Base-by-base conservation (phyloP, 805 yeast species). In the Candida germanica region DNA sequence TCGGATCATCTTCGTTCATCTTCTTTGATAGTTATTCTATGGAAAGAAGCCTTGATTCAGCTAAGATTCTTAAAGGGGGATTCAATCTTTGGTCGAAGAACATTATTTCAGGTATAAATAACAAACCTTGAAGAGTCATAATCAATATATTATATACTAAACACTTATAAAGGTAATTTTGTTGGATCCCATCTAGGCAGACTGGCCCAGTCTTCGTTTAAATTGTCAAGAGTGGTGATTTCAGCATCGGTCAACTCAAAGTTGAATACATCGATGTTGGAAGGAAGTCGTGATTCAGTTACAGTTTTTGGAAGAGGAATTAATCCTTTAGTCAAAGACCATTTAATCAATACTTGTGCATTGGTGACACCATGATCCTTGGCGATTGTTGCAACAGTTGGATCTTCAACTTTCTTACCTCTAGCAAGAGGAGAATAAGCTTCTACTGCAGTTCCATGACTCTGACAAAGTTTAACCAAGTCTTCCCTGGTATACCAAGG, bases 401-500 rank as follows among this genome's bases (percentile, higher is more conserved):
- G 71, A 55, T 83, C 77, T 36, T 77, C 73, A 44, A 84, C 78
- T 49, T 86, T 66, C 14, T 75, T 62, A 42, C 64, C 56, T 41
- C 64, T 52, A 17, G 85, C 93, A 40, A 61, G 58, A 26, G 72
- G 64, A 10, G 93, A 84, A 66, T 86, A 85, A 12, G 80, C 94
- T 35, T 84, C 83, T 46, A 85, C 73, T 47, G 79, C 79, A 43
- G 86, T 73, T 24, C 73, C 79, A 45, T 72, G 62, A 28, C 61
- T 50, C 54, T 81, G 74, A 44, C 72, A 83, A 49, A 64, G 83
- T 46, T 79, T 72, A 46, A 83, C 53, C 49, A 85, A 66, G 47
- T 69, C 70, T 40, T 73, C 73, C 66, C 85, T 95, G 42, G 84
- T 84, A 56, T 87, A 71, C 70, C 87, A 87, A 43, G 96, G 96